These are phyloP conservation scores for Digitaria exilis DNA, from an alignment of 202 grass and related monocot genomes.

Conservation along the genomic window DNA sequence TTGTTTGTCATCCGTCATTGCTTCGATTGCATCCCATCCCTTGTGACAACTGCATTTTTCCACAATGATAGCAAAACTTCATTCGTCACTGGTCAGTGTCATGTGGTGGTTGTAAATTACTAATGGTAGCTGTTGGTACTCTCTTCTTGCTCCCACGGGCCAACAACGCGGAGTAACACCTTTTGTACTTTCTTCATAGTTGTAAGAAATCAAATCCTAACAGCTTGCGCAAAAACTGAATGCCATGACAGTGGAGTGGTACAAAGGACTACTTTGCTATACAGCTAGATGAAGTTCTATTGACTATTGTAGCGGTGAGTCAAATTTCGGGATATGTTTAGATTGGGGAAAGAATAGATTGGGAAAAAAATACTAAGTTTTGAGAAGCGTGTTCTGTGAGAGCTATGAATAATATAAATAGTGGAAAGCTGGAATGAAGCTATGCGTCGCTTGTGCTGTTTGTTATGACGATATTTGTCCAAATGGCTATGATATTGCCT, in stretches of 20 bases:
- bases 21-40: background rate
- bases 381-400: too few species aligned
- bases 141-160: background rate
- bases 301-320: background rate
- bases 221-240: background rate
- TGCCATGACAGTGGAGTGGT: background rate
- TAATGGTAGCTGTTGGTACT: background rate
- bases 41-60: background rate
- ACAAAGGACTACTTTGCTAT: background rate
- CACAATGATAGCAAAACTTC: background rate
- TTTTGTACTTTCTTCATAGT: background rate
- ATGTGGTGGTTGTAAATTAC: constrained; percentile 37
- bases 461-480: too few species aligned
- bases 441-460: background rate
- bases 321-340: too few species aligned
- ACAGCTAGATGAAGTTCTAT: background rate
- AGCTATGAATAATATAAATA: too few species aligned
- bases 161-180: background rate
- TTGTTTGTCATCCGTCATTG: background rate
- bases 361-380: too few species aligned
- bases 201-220: constrained; percentile 3
- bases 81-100: constrained; percentile 17
- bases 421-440: too few species aligned
- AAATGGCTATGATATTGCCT: too few species aligned
- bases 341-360: too few species aligned